phyloP scores from a whole-genome alignment of 495 filamentous ascomycete species.

The Aspergillus taichungensis region DNA sequence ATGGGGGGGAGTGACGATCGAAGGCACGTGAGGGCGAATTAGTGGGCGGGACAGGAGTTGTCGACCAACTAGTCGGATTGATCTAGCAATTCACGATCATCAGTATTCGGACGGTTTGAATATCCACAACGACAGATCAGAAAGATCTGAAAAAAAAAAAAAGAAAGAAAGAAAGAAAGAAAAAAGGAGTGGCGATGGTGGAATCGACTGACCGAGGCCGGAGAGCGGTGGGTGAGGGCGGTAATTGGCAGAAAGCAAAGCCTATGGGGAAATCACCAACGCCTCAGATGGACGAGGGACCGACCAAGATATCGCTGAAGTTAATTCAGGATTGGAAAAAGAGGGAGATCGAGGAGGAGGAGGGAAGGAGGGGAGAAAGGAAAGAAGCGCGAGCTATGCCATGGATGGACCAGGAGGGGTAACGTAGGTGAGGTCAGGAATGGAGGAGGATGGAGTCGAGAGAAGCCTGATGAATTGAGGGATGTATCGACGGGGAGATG shows the following conservation, averaged over 20 bases:
- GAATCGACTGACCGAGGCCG: too few species aligned
- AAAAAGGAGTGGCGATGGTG: too few species aligned
- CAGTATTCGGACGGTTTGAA: too few species aligned
- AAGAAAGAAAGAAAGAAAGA: too few species aligned
- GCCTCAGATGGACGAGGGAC: neutral
- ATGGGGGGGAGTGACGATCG: constrained; percentile 3
- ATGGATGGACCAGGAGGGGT: constrained; percentile 10
- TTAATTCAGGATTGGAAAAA: constrained; percentile 1
- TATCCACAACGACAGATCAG: too few species aligned
- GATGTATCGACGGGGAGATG: constrained; percentile 22
- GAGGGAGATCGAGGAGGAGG: constrained; percentile 14
- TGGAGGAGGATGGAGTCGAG: neutral
- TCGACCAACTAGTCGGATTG: too few species aligned
- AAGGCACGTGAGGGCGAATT: neutral
- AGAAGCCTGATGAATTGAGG: constrained; percentile 5
- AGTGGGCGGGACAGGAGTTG: too few species aligned
- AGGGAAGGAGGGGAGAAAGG: constrained; percentile 5
- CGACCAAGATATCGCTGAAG: neutral
- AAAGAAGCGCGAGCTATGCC: constrained; percentile 11
- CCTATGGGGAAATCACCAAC: too few species aligned
- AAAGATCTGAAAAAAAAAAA: too few species aligned
- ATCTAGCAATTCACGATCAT: too few species aligned
- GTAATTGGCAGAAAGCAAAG: too few species aligned
- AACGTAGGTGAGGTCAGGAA: constrained; percentile 16
- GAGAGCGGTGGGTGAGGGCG: too few species aligned